Base-by-base conservation (phyloP, 2,329 filamentous ascomycete genomes). In the Cladophialophora carrionii region DNA sequence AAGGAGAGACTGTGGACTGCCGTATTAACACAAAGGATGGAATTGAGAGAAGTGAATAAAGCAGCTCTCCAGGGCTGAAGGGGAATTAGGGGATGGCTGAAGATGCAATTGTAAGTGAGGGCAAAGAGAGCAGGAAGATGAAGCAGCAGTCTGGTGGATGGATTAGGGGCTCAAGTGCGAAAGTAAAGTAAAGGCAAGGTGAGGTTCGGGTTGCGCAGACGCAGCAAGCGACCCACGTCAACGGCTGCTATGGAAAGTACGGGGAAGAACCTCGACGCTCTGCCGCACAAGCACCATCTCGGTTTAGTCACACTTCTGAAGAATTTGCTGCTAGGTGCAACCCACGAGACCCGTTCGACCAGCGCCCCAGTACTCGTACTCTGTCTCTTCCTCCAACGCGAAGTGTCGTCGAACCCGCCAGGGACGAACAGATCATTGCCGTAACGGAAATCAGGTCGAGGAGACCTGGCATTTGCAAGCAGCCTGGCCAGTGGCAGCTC, bases 1-100 rank as follows among this genome's bases (percentile, higher is more conserved):
- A 54, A 58, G 37, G 55, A 62, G 49, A 46, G 61, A 53, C 46
- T 26, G 64, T 52, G 55, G 59, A 55, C 32, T 52, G 59, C 31
- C 60, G 61, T 61, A 67, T 63, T 67, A 66, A 69, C 57, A 69
- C 64, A 69, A 58, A 53, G 20, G 63, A 63, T 53, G 57, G 58
- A 52, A 67, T 48, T 43, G 59, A 56, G 56, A 62, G 64, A 69
- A 69, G 65, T 56, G 64, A 69, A 60, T 24, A 51, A 37, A 67
- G 53, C 64, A 69, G 67, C 67, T 63, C 67, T 64, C 67, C 67
- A 67, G 67, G 67, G 67, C 67, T 69, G 67, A 65, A 57, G 43
- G 57, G 57, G 58, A 60, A 67, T 67, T 69, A 67, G 58, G 58
- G 58, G 53, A 43, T 34, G 49, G 53, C 26, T 29, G 52, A 58